These are phyloP conservation scores for Nevesoporus exiguus DNA, from an alignment of 768 basidiomycete genomes.

Conservation along the genomic window DNA sequence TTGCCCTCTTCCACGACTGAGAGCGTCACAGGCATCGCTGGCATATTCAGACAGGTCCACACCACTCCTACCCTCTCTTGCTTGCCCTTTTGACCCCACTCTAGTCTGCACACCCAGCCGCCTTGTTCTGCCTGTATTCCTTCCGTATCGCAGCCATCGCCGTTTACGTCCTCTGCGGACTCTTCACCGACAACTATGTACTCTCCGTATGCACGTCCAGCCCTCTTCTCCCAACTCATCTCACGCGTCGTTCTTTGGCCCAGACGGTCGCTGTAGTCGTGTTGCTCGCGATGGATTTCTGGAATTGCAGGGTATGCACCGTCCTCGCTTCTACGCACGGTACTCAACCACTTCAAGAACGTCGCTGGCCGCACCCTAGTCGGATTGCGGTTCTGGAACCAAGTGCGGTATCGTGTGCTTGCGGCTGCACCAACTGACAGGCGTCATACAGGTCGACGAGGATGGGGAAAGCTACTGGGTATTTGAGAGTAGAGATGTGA, in stretches of 20 bases:
- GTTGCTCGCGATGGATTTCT: slow-evolving; percentile 95
- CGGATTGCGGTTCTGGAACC: slow-evolving; percentile 97
- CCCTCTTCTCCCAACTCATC: not conserved
- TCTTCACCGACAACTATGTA: slow-evolving; percentile 88
- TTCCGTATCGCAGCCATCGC: slow-evolving; percentile 87
- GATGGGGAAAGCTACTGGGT: slow-evolving; percentile 98
- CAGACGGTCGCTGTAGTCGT: slow-evolving; percentile 91
- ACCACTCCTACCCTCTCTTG: slow-evolving; percentile 8
- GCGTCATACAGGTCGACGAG: slow-evolving; percentile 70
- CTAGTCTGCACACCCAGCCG: slow-evolving; percentile 77
- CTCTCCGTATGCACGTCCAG: slow-evolving; percentile 63
- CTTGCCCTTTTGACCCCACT: slow-evolving; percentile 11
- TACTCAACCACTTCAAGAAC: slow-evolving; percentile 51
- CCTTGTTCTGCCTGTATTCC: slow-evolving; percentile 84
- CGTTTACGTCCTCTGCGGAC: slow-evolving; percentile 91
- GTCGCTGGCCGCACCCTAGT: slow-evolving; percentile 92
- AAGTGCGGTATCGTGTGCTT: slow-evolving; percentile 40
- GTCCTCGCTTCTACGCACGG: not conserved
- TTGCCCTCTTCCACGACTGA: slow-evolving; percentile 3
- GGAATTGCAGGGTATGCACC: slow-evolving; percentile 82
- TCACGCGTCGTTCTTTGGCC: not conserved
- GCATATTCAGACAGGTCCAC: slow-evolving; percentile 72
- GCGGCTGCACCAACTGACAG: not conserved
- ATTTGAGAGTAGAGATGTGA: slow-evolving; percentile 93
- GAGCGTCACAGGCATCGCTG: slow-evolving; percentile 52